Percentiles rank a stretch among this genome's conserved stretches.
phyloP scores from a whole-genome alignment of 108 stramenopile genomes.

The Cyclotella cryptica region DNA sequence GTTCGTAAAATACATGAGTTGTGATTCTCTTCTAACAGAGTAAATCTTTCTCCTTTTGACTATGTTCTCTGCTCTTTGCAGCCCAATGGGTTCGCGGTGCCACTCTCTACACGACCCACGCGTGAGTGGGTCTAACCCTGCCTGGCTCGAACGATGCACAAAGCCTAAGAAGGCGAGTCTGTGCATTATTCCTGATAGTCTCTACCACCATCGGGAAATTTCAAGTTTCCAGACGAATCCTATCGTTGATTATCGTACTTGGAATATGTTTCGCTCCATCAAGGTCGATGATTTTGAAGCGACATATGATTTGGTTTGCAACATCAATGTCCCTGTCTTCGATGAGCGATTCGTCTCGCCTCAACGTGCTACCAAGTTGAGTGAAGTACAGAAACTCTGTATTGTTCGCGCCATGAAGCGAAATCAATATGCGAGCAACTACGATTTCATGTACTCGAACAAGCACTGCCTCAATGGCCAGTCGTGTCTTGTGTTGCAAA shows the following conservation, averaged over 20 bases:
- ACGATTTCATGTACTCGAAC: slow-evolving; percentile 12
- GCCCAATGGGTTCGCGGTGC: slow-evolving; percentile 29
- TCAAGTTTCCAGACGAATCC: slow-evolving; percentile 22
- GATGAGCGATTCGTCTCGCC: not conserved
- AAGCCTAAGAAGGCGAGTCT: slow-evolving; percentile 23
- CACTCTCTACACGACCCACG: slow-evolving; percentile 31
- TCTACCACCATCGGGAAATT: slow-evolving; percentile 14
- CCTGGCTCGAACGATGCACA: slow-evolving; percentile 1
- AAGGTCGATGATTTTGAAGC: slow-evolving; percentile 9
- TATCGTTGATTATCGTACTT: slow-evolving; percentile 13
- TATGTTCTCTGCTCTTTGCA: slow-evolving; percentile 12
- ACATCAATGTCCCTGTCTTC: slow-evolving; percentile 9
- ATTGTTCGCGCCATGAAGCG: slow-evolving; percentile 13
- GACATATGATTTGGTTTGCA: slow-evolving; percentile 19
- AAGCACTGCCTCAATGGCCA: slow-evolving; percentile 22
- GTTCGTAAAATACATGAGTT: not conserved
- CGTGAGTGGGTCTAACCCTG: not conserved
- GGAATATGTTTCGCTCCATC: slow-evolving; percentile 21
- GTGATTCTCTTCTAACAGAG: too few species aligned
- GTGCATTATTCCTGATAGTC: slow-evolving; percentile 16
- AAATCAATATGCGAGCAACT: not conserved
- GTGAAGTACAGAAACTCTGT: slow-evolving; percentile 3
- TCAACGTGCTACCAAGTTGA: not conserved
- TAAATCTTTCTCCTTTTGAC: not conserved
- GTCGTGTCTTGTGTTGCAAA: slow-evolving; percentile 34